Conservation (phyloP, 1,284 basidiomycete genomes). For the Mrakiaceae sp. region DNA sequence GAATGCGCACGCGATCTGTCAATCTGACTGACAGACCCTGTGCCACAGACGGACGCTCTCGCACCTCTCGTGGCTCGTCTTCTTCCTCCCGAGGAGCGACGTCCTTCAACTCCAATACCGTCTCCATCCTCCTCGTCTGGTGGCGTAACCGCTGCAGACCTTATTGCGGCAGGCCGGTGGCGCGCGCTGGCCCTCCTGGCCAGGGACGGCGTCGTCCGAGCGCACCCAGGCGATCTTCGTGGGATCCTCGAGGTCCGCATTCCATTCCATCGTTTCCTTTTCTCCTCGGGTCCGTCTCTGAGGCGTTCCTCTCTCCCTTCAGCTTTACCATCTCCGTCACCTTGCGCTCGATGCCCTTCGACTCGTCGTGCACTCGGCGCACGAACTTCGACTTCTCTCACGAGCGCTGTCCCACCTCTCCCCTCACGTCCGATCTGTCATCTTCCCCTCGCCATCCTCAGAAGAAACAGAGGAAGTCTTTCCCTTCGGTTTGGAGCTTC, state of each 20-base stretch:
- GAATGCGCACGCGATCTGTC: too few species aligned
- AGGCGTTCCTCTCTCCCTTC: background rate
- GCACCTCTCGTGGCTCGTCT: too few species aligned
- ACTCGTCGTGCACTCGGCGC: conserved; percentile 2
- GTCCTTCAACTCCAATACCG: too few species aligned
- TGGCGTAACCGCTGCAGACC: background rate
- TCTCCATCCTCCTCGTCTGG: too few species aligned
- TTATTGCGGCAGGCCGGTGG: conserved; percentile 7
- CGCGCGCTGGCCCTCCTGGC: conserved; percentile 12
- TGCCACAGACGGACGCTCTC: too few species aligned
- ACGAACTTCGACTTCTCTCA: conserved; percentile 10
- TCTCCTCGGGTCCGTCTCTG: background rate
- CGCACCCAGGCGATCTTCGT: background rate
- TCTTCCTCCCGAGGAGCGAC: too few species aligned
- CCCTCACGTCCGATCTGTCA: too few species aligned
- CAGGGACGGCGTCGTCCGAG: conserved; percentile 3
- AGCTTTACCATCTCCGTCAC: conserved; percentile 15
- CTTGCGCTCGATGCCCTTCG: conserved; percentile 11
- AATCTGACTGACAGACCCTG: too few species aligned
- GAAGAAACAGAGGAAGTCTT: background rate
- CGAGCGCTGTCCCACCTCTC: conserved; percentile 1
- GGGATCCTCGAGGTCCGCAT: conserved; percentile 7
- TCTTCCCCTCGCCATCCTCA: too few species aligned
- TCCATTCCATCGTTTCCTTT: background rate
- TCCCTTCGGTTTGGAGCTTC: conserved; percentile 14